Conservation (phyloP, 2,329 filamentous ascomycete genomes). For the Pseudocercospora fuligena region DNA sequence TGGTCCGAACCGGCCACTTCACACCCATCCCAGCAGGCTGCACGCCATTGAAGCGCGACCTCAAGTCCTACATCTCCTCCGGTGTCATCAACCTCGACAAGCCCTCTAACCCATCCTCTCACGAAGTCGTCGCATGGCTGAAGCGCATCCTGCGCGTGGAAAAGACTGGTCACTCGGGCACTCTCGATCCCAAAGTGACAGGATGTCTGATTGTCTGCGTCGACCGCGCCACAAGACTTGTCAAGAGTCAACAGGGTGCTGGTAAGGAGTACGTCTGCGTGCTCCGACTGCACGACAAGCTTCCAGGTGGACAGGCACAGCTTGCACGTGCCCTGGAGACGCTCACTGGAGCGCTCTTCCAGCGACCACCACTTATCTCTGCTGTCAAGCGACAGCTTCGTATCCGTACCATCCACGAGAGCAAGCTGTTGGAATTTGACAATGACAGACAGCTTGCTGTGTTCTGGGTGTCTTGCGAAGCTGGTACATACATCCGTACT, state of each 20-base stretch:
- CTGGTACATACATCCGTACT: constrained; percentile 97
- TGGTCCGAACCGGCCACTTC: constrained; percentile 93
- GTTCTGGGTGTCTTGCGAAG: constrained; percentile 99
- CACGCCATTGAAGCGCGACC: constrained; percentile 86
- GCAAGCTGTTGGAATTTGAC: constrained; percentile 94
- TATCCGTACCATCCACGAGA: constrained; percentile 97
- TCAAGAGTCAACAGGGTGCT: constrained; percentile 98
- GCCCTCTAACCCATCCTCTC: constrained; percentile 94
- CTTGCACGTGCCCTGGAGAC: constrained; percentile 94
- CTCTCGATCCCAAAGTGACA: constrained; percentile 96
- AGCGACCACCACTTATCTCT: constrained; percentile 94
- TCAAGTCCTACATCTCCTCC: constrained; percentile 95
- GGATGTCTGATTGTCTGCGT: constrained; percentile 94
- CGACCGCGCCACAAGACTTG: constrained; percentile 93
- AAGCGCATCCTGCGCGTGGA: constrained; percentile 95
- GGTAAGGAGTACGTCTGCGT: constrained; percentile 99
- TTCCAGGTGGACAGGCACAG: constrained; percentile 90
- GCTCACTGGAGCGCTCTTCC: constrained; percentile 94
- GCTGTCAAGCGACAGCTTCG: constrained; percentile 98
- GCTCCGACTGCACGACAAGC: constrained; percentile 91
- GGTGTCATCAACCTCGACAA: constrained; percentile 99
- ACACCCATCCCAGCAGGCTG: constrained; percentile 94
- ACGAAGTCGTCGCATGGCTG: constrained; percentile 99
- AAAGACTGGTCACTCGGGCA: constrained; percentile 98
- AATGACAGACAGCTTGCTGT: constrained; percentile 96